Evolutionary conservation across 140 eudicot genomes (phyloP), one percentile per base, ranked within the genome.

Genomic region (Oenanthe javanica): DNA sequence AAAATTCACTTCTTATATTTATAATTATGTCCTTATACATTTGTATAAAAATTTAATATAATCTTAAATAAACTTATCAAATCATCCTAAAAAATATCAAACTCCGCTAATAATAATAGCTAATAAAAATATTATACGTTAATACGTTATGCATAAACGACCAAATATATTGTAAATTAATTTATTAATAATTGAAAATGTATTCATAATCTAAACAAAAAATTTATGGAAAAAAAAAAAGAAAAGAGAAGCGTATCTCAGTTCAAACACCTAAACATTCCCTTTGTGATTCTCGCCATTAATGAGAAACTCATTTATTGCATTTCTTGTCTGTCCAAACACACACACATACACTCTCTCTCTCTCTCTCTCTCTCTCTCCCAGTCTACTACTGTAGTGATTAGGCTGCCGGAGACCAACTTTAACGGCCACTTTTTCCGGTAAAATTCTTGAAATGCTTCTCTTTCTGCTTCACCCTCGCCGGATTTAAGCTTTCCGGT

Each of bases 401-500:
- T 31, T 55, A 42, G 21, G 74, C 74, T 0, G 76, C 76, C 27
- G 76, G 50, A 71, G 5, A 71, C 50, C 1, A 38, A 16, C 23
- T 71, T 71, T 71, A 40, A 18, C 76, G 50, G 75, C 75, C 47
- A 11, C 47, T 71, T 71, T 70, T 31, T 21, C 47, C 13, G 76
- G 76, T 71, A 71, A 40, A 5, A 38, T 49, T 71, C 11, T 40
- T 0, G 1, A 71, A 71, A 40, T 36, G n/a, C 76, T 8, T n/a
- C 70, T 61, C 48, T 67, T 12, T 67, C 13, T 71, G 4, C 12
- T 71, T 42, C 9, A 23, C n/a, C 27, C 25, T 18, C 27, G 47
- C 49, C 48, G 49, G 49, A 71, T 71, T 31, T 71, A 5, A 16
- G 48, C 45, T 71, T 71, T 71, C 76, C 76, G 76, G 76, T 49